Conservation (phyloP, 495 filamentous ascomycete species). For the Podospora bellae-mahoneyi region DNA sequence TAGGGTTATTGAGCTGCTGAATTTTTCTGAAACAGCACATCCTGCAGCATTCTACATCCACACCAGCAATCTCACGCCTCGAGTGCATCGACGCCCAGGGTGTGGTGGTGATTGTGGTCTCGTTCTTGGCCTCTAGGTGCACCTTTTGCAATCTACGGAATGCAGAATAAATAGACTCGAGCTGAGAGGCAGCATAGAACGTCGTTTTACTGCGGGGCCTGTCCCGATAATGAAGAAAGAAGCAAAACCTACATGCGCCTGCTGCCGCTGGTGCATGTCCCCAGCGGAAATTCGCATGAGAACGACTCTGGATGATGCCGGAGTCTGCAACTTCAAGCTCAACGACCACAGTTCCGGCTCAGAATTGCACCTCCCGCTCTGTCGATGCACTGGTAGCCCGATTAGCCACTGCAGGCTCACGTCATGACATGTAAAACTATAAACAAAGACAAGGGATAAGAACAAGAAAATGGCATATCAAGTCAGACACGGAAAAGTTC, state of each 20-base stretch:
- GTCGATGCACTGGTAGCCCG: not conserved
- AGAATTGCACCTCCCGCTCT: not conserved
- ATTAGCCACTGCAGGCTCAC: slow-evolving; percentile 10
- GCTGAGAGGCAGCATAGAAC: not conserved
- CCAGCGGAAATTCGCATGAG: slow-evolving; percentile 9
- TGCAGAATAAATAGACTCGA: not conserved
- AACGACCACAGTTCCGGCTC: no score
- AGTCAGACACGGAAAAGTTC: slow-evolving; percentile 9
- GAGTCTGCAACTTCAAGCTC: not conserved
- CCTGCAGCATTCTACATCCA: not conserved
- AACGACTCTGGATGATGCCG: not conserved
- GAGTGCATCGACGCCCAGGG: not conserved
- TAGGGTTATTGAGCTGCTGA: not conserved
- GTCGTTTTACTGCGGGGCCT: not conserved
- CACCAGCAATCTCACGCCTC: not conserved
- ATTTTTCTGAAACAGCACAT: not conserved
- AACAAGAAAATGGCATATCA: not conserved
- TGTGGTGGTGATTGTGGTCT: not conserved
- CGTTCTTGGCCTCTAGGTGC: not conserved
- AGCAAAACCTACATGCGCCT: slow-evolving; percentile 18
- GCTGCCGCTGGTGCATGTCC: slow-evolving; percentile 20
- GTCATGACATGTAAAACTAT: slow-evolving; percentile 11
- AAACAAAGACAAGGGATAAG: not conserved
- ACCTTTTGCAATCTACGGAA: not conserved
- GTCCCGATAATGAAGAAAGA: slow-evolving; percentile 14